A percentile compares a stretch with the other conserved stretches of the same genome.
Evolutionary conservation across 176 grass and related monocot genomes (phyloP).

Genomic region (Oryza glumipatula): DNA sequence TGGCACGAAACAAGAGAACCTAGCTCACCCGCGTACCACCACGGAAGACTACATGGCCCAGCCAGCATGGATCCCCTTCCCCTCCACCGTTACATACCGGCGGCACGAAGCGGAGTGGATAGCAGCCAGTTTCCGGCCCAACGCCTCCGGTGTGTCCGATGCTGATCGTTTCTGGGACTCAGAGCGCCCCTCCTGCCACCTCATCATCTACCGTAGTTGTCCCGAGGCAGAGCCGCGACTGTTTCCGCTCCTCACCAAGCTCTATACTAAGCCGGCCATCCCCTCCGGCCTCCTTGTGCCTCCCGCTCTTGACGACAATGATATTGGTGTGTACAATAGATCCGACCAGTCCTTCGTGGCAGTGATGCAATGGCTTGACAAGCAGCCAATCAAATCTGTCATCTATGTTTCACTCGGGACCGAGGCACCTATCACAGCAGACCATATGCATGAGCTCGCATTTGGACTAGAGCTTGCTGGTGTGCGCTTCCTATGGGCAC

Average conservation of each 20-base stretch:
- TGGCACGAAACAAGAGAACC: not conserved
- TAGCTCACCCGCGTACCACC: not conserved
- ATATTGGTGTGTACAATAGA: no score
- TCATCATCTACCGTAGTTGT: constrained; percentile 22
- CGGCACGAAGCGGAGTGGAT: constrained; percentile 22
- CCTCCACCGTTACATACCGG: not conserved
- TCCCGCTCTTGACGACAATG: not conserved
- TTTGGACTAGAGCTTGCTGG: constrained; percentile 39
- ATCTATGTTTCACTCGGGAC: constrained; percentile 52
- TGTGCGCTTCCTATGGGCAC: constrained; percentile 53
- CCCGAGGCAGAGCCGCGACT: constrained; percentile 31
- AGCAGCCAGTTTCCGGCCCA: not conserved
- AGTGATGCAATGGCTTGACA: constrained; percentile 33
- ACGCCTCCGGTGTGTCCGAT: constrained; percentile 24
- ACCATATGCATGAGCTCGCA: constrained; percentile 27
- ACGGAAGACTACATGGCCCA: constrained; percentile 30
- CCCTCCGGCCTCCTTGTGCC: constrained; percentile 37
- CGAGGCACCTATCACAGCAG: constrained; percentile 38
- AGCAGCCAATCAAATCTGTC: constrained; percentile 18
- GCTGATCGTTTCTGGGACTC: not conserved
- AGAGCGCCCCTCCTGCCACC: not conserved
- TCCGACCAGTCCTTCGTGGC: not conserved
- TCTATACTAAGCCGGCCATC: constrained; percentile 31
- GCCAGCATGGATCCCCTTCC: constrained; percentile 45
- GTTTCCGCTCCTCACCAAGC: not conserved